Percentiles rank a stretch among this genome's conserved stretches.
Evolutionary conservation across 257 asterid species (phyloP).

Genomic region (Datura wrightii): DNA sequence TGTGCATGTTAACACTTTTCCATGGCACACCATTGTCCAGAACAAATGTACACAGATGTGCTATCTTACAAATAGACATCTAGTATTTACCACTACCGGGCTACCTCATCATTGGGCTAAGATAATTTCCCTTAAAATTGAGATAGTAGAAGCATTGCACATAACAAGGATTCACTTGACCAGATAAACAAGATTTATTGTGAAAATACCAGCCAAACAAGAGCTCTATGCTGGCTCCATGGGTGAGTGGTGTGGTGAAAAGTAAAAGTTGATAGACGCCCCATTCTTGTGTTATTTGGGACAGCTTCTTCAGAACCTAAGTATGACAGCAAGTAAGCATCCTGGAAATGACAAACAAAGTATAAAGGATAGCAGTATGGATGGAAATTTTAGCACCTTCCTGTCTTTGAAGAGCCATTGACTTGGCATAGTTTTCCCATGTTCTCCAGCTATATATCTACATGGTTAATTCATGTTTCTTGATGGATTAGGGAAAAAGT

Average conservation of each 20-base stretch:
- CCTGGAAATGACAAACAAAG: neutral
- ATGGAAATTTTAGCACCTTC: conserved; percentile 49
- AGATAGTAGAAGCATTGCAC: conserved; percentile 25
- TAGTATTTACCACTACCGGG: neutral
- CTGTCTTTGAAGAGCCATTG: conserved; percentile 71
- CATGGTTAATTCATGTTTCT: conserved; percentile 26
- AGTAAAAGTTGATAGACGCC: conserved; percentile 71
- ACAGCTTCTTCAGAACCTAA: conserved; percentile 54
- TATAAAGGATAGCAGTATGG: conserved; percentile 33
- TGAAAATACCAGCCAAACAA: conserved; percentile 89
- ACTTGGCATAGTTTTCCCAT: conserved; percentile 88
- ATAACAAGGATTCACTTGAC: conserved; percentile 21
- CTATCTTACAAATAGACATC: neutral
- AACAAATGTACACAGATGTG: neutral
- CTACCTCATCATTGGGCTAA: conserved; percentile 20
- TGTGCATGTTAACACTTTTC: neutral
- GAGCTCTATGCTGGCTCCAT: conserved; percentile 84
- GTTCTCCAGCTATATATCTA: conserved; percentile 93
- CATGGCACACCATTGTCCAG: neutral
- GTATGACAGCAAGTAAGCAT: conserved; percentile 26
- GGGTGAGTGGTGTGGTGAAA: conserved; percentile 79
- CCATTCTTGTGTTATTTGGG: conserved; percentile 49
- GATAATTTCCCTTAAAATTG: neutral
- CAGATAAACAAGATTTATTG: conserved; percentile 15
- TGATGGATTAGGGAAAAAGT: neutral